Evolutionary conservation across 768 basidiomycete genomes (phyloP).

Genomic region (Vararia minispora): DNA sequence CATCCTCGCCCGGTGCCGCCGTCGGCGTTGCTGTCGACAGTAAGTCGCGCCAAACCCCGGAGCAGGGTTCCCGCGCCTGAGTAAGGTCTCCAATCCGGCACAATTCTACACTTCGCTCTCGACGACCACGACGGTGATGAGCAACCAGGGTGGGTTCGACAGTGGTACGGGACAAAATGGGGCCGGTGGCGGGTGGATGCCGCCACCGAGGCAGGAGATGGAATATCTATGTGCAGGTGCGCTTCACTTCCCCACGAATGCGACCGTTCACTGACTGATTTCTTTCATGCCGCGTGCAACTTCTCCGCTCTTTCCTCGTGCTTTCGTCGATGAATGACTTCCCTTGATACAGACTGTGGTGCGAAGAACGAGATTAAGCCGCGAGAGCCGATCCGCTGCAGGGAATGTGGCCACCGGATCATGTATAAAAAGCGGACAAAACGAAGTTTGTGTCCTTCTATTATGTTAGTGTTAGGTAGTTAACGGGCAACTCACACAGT

Average conservation of each 20-base stretch:
- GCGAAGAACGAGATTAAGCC: constrained; percentile 86
- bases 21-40: too few species aligned
- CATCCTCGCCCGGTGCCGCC: too few species aligned
- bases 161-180: too few species aligned
- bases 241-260: constrained; percentile 16
- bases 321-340: background rate
- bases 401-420: constrained; percentile 95
- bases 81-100: too few species aligned
- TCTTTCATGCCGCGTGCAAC: constrained; percentile 2
- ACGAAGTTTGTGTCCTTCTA: constrained; percentile 53
- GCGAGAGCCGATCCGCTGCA: constrained; percentile 88
- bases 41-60: too few species aligned
- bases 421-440: constrained; percentile 98
- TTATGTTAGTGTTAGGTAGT: background rate
- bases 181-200: too few species aligned
- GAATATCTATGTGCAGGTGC: constrained; percentile 82
- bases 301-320: background rate
- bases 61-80: too few species aligned
- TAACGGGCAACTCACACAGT: constrained; percentile 28
- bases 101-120: too few species aligned
- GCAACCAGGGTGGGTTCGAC: too few species aligned
- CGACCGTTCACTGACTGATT: background rate
- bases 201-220: constrained; percentile 49
- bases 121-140: too few species aligned
- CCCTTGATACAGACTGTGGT: constrained; percentile 55